phyloP scores from a whole-genome alignment of 2,329 filamentous ascomycete species.

The Diplocarpon rosae region DNA sequence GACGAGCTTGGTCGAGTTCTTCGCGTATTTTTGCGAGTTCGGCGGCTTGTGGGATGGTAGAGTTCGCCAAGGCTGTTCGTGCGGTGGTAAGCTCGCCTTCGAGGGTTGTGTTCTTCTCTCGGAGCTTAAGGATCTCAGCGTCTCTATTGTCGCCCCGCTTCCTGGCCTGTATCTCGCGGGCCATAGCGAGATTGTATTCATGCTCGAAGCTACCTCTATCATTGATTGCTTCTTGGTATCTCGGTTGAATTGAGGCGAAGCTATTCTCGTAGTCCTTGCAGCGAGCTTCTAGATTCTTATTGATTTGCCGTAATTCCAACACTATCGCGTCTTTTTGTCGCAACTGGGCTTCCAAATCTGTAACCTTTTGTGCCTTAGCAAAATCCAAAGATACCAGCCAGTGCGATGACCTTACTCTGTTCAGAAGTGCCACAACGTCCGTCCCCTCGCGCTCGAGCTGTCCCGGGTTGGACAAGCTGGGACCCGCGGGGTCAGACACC shows the following conservation, averaged over 20 bases:
- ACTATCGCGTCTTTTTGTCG: slow-evolving; percentile 24
- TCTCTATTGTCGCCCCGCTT: slow-evolving; percentile 15
- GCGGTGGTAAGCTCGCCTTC: slow-evolving; percentile 23
- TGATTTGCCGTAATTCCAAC: slow-evolving; percentile 31
- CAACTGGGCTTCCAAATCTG: slow-evolving; percentile 27
- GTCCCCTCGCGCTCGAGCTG: neutral
- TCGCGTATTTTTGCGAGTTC: slow-evolving; percentile 32
- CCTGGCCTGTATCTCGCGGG: slow-evolving; percentile 11
- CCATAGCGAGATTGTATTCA: slow-evolving; percentile 22
- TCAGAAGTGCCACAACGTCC: neutral
- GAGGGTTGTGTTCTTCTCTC: slow-evolving; percentile 14
- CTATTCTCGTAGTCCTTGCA: slow-evolving; percentile 36
- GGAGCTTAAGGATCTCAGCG: slow-evolving; percentile 18
- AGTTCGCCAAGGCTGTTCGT: slow-evolving; percentile 16
- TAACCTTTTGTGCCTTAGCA: slow-evolving; percentile 22
- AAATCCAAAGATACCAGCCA: neutral
- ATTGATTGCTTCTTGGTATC: slow-evolving; percentile 38
- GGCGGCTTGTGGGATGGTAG: slow-evolving; percentile 30
- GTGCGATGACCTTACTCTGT: neutral
- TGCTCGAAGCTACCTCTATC: slow-evolving; percentile 41
- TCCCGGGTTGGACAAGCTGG: neutral
- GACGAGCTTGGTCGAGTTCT: slow-evolving; percentile 23
- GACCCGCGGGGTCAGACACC: neutral
- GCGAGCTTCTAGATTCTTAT: slow-evolving; percentile 35
- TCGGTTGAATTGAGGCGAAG: slow-evolving; percentile 34